Conservation (phyloP, 305 asterid genomes). For the Plantago coronopus region DNA sequence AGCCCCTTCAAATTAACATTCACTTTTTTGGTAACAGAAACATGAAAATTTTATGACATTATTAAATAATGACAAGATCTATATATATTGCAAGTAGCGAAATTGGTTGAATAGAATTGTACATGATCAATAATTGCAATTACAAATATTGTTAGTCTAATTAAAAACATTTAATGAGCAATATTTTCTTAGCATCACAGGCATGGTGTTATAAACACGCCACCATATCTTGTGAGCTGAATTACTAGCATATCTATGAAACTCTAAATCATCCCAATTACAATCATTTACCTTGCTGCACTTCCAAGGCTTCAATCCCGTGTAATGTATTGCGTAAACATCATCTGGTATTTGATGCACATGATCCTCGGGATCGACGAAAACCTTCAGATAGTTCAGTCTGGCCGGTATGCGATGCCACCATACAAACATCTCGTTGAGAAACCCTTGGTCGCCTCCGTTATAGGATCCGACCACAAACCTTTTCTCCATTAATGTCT, state of each 20-base stretch:
- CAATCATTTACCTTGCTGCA: constrained; percentile 57
- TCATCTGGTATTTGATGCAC: constrained; percentile 33
- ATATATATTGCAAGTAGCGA: too few relatives aligned
- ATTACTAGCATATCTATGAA: constrained; percentile 52
- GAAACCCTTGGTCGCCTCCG: constrained; percentile 88
- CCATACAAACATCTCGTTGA: constrained; percentile 73
- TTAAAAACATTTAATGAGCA: constrained; percentile 25
- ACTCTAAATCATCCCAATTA: constrained; percentile 52
- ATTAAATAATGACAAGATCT: too few relatives aligned
- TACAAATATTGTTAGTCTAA: neutral
- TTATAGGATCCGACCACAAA: constrained; percentile 55
- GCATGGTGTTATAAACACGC: constrained; percentile 46
- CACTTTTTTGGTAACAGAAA: too few relatives aligned
- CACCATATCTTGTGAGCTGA: constrained; percentile 64
- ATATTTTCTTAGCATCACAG: constrained; percentile 38
- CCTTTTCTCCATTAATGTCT: constrained; percentile 42
- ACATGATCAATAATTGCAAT: neutral
- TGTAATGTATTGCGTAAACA: constrained; percentile 52
- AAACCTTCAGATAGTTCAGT: constrained; percentile 58
- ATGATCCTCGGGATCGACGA: constrained; percentile 23
- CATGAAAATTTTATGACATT: too few relatives aligned
- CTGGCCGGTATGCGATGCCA: constrained; percentile 72
- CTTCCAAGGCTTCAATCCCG: constrained; percentile 83
- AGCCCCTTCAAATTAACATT: too few relatives aligned
- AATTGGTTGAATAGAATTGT: too few relatives aligned